Percentiles rank a stretch among this genome's conserved stretches.
Conservation (phyloP, 441 rosid species). For the Pelargonium australe region DNA sequence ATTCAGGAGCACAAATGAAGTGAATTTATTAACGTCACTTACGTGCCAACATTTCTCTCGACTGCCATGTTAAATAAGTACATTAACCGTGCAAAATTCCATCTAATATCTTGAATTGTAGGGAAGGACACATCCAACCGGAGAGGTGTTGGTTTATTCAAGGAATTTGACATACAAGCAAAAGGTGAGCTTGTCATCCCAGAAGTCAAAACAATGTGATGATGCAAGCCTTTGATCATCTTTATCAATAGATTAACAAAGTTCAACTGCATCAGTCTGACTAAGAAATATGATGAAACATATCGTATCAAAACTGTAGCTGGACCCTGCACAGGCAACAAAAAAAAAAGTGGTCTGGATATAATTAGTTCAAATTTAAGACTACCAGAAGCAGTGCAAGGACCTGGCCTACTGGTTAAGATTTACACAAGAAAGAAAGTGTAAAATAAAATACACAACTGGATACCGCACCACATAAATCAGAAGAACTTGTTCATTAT, state of each 20-base stretch:
- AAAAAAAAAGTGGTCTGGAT: neutral
- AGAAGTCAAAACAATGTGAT: slow-evolving; percentile 30
- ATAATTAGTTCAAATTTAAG: neutral
- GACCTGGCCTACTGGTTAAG: neutral
- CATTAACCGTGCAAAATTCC: slow-evolving; percentile 65
- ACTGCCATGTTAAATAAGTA: slow-evolving; percentile 82
- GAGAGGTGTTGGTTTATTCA: slow-evolving; percentile 73
- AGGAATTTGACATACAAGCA: slow-evolving; percentile 76
- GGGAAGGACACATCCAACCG: slow-evolving; percentile 67
- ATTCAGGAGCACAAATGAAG: neutral
- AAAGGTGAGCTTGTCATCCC: slow-evolving; percentile 40
- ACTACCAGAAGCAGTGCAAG: neutral
- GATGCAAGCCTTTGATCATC: slow-evolving; percentile 36
- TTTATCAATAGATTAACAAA: slow-evolving; percentile 27
- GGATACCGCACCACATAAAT: neutral
- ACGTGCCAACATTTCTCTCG: slow-evolving; percentile 91
- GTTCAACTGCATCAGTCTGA: slow-evolving; percentile 34
- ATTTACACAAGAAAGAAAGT: no score
- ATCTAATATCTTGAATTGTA: slow-evolving; percentile 58
- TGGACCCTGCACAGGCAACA: slow-evolving; percentile 46
- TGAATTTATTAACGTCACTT: slow-evolving; percentile 31
- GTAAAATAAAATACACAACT: neutral
- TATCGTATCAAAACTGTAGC: slow-evolving; percentile 33
- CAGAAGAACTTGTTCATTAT: no score
- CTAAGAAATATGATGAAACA: slow-evolving; percentile 36